Evolutionary conservation across 306 rosid genomes (phyloP).

Genomic region (Carpinus viminea): DNA sequence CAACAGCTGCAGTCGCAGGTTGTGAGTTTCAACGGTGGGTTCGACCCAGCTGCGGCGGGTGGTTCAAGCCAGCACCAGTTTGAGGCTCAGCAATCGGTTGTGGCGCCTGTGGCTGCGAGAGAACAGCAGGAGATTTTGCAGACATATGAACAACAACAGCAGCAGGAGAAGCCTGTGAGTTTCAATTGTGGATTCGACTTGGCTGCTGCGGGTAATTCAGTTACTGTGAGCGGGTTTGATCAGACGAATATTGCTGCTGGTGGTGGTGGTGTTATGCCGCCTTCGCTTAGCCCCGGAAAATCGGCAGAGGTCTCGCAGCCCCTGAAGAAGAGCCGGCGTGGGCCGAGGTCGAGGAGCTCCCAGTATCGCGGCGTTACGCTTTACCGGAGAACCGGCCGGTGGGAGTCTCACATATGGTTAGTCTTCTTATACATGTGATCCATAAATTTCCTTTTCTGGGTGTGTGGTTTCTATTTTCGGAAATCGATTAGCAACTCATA

Average conservation of each 20-base stretch:
- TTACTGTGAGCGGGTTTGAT: no score
- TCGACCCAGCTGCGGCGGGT: conserved; percentile 39
- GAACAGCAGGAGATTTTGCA: no score
- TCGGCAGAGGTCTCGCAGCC: conserved; percentile 63
- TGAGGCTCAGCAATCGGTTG: conserved; percentile 75
- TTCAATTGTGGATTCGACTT: no score
- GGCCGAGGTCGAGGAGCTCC: conserved; percentile 94
- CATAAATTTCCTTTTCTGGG: neutral
- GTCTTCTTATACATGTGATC: conserved; percentile 22
- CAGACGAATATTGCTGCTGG: no score
- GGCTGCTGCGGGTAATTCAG: no score
- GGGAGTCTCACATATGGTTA: conserved; percentile 98
- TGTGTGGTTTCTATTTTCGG: neutral
- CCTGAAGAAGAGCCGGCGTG: conserved; percentile 87
- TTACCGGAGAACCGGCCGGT: conserved; percentile 97
- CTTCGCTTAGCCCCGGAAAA: conserved; percentile 35
- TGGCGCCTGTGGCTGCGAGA: conserved; percentile 46
- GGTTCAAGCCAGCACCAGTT: conserved; percentile 38
- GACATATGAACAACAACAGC: no score
- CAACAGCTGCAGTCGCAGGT: conserved; percentile 34
- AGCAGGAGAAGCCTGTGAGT: no score
- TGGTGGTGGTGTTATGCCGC: no score
- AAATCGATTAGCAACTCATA: conserved; percentile 8
- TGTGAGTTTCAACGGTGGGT: conserved; percentile 57
- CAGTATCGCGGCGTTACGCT: conserved; percentile 98